Percentiles rank a stretch among this genome's conserved stretches.
Conservation (phyloP, 2,329 filamentous ascomycete genomes). For the Exophiala sp. region DNA sequence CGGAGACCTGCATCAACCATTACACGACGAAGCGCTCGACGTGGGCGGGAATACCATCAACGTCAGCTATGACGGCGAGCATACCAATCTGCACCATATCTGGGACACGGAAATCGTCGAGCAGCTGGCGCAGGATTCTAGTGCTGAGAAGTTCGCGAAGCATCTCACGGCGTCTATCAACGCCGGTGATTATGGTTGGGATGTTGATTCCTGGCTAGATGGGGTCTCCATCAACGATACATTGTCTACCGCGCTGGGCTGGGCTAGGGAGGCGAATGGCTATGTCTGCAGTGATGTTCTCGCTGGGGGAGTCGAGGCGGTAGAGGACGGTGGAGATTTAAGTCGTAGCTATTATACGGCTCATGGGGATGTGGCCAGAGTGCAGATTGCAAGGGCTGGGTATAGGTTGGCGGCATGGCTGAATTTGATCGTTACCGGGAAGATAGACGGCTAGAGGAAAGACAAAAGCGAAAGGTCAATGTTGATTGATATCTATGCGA, state of each 20-base stretch:
- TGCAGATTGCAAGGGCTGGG: slow-evolving; percentile 56
- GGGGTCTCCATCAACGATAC: slow-evolving; percentile 13
- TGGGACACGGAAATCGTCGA: slow-evolving; percentile 60
- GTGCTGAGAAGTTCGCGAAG: slow-evolving; percentile 52
- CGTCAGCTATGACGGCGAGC: slow-evolving; percentile 55
- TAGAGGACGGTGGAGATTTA: slow-evolving; percentile 43
- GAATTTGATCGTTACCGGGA: slow-evolving; percentile 49
- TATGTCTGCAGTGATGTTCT: slow-evolving; percentile 60
- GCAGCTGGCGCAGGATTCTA: slow-evolving; percentile 26
- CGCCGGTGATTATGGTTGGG: slow-evolving; percentile 37
- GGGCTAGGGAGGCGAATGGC: slow-evolving; percentile 55
- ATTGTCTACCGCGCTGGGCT: slow-evolving; percentile 43
- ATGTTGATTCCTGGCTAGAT: slow-evolving; percentile 8
- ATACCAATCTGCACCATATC: slow-evolving; percentile 62
- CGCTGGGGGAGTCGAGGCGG: slow-evolving; percentile 54
- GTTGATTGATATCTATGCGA: no score
- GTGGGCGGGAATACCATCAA: slow-evolving; percentile 63
- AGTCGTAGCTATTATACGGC: slow-evolving; percentile 20
- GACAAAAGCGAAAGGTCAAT: no score
- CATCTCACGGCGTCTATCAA: slow-evolving; percentile 40
- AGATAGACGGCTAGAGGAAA: slow-evolving; percentile 15
- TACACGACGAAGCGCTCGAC: slow-evolving; percentile 56
- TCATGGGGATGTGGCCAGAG: slow-evolving; percentile 31
- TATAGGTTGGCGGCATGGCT: slow-evolving; percentile 64
- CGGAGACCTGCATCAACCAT: slow-evolving; percentile 68